These are phyloP conservation scores for Kregervanrija fluxuum DNA, from an alignment of 805 yeast species.

Conservation along the genomic window DNA sequence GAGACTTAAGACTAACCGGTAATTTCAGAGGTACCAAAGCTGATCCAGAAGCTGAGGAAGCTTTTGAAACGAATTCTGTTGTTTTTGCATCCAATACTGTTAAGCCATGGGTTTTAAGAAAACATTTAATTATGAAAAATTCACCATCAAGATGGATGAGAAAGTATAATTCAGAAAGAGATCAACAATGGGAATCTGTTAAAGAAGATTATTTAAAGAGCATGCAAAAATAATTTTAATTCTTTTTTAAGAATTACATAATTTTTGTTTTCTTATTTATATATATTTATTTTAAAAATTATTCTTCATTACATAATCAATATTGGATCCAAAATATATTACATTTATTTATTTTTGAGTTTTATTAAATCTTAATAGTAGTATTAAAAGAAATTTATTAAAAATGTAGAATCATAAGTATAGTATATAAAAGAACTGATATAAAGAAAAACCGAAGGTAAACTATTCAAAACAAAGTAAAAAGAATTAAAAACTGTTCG, in stretches of 20 bases:
- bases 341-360: no score
- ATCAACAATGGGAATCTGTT: constrained; percentile 25
- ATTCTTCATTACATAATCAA: no score
- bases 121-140: constrained; percentile 33
- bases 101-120: constrained; percentile 32
- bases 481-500: no score
- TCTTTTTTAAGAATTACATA: background rate
- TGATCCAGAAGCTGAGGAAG: constrained; percentile 65
- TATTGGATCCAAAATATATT: no score
- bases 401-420: no score
- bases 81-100: constrained; percentile 26
- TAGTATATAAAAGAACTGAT: no score
- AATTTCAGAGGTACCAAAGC: constrained; percentile 60
- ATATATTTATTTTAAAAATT: no score
- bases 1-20: constrained; percentile 77
- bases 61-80: constrained; percentile 63
- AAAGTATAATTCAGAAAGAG: constrained; percentile 28
- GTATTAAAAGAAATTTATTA: no score
- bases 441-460: no score
- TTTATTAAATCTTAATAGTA: no score
- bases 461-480: no score
- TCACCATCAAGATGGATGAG: constrained; percentile 31
- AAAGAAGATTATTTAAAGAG: constrained; percentile 30
- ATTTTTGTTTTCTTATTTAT: no score
- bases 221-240: constrained; percentile 23